Evolutionary conservation across 371 early-diverging fungal species (phyloP).

Genomic region (Rhizopus microsporus): DNA sequence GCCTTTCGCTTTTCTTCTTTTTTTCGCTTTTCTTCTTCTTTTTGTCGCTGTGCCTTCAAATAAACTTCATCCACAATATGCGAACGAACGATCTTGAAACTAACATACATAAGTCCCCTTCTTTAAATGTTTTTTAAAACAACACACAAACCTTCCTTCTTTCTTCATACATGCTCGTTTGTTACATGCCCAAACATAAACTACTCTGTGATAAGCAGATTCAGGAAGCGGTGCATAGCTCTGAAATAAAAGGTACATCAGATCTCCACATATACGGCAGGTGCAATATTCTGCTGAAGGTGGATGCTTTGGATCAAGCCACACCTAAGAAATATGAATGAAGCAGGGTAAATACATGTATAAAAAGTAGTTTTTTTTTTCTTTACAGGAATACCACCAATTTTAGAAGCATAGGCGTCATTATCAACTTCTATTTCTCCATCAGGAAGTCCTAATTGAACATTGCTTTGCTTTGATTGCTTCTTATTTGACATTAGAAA

Average conservation of each 20-base stretch:
- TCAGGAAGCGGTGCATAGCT: constrained; percentile 73
- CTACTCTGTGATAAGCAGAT: constrained; percentile 72
- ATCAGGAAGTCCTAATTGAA: constrained; percentile 70
- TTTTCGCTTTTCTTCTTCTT: constrained; percentile 43
- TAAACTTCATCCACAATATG: constrained; percentile 69
- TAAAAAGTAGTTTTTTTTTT: constrained; percentile 14
- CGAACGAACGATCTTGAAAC: constrained; percentile 66
- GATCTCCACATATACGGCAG: constrained; percentile 48
- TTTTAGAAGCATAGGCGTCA: constrained; percentile 68
- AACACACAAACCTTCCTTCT: constrained; percentile 57
- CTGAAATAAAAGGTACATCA: constrained; percentile 71
- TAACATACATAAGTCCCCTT: constrained; percentile 15
- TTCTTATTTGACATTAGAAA: constrained; percentile 21
- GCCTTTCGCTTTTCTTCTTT: constrained; percentile 43
- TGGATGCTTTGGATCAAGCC: constrained; percentile 33
- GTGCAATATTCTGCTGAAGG: constrained; percentile 25
- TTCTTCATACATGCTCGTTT: constrained; percentile 68
- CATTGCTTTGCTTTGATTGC: constrained; percentile 21
- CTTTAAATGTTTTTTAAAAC: neutral
- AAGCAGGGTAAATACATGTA: neutral
- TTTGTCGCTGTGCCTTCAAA: constrained; percentile 52
- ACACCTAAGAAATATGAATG: constrained; percentile 27
- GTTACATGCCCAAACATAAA: constrained; percentile 83
- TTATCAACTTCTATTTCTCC: constrained; percentile 57
- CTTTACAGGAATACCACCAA: constrained; percentile 69